Percentiles rank a stretch among this genome's conserved stretches.
These are phyloP conservation scores for Biscutella laevigata DNA, from an alignment of 441 rosid species.

Conservation along the genomic window DNA sequence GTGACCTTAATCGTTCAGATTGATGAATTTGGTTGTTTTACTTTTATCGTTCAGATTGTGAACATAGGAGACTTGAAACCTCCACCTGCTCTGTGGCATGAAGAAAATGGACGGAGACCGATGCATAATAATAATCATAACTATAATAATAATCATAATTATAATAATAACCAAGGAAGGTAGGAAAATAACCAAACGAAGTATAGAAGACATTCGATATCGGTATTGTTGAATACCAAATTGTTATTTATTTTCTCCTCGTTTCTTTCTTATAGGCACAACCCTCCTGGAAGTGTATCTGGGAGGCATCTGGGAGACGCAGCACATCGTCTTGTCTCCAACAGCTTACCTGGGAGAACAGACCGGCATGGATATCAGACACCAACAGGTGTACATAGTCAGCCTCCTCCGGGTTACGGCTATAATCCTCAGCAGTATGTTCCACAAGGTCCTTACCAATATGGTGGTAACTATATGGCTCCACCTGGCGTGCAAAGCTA, in stretches of 20 bases:
- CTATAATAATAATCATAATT: not conserved
- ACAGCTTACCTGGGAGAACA: constrained; percentile 53
- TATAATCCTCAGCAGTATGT: constrained; percentile 21
- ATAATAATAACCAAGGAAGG: constrained; percentile 22
- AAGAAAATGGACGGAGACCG: constrained; percentile 64
- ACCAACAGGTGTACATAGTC: constrained; percentile 12
- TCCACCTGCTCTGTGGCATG: constrained; percentile 81
- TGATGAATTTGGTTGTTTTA: not conserved
- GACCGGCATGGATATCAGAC: constrained; percentile 19
- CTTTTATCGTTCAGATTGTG: constrained; percentile 42
- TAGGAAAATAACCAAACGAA: constrained; percentile 7
- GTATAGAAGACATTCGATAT: not conserved
- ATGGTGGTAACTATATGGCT: constrained; percentile 21
- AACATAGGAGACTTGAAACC: constrained; percentile 62
- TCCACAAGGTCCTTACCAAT: constrained; percentile 19
- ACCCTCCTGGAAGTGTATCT: constrained; percentile 39
- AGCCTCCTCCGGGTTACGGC: constrained; percentile 20
- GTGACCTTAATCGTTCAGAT: not conserved
- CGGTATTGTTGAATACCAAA: not conserved
- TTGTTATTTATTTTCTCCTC: not conserved
- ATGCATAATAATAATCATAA: constrained; percentile 32
- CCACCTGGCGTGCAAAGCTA: constrained; percentile 26
- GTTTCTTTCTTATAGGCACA: constrained; percentile 12
- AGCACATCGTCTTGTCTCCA: constrained; percentile 67
- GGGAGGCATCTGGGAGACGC: constrained; percentile 78